These are phyloP conservation scores for Citrus medica DNA, from an alignment of 345 rosid species.

Conservation along the genomic window DNA sequence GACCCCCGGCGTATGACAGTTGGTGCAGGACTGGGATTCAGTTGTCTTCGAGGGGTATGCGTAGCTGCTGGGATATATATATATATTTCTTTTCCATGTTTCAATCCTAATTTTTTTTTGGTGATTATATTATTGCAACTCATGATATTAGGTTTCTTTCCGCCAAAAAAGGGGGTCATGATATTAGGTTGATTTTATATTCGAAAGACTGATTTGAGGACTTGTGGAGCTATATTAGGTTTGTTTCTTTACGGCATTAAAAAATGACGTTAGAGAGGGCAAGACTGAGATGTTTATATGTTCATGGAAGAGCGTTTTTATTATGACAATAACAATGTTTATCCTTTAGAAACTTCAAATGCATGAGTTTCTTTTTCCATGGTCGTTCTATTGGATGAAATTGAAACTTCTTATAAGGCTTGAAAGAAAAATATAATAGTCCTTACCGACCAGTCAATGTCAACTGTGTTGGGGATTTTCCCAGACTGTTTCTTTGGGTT, in stretches of 20 bases:
- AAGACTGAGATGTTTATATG: not conserved
- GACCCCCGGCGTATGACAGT: conserved; percentile 81
- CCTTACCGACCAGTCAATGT: not conserved
- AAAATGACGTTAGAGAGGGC: not conserved
- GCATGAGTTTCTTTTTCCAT: not conserved
- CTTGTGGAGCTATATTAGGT: not conserved
- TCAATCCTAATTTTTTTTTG: not conserved
- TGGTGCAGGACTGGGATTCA: conserved; percentile 97
- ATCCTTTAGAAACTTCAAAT: not conserved
- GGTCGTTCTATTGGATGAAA: not conserved
- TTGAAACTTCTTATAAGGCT: not conserved
- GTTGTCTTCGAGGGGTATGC: conserved; percentile 92
- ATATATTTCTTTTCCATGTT: not conserved
- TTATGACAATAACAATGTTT: not conserved
- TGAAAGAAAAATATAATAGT: not conserved
- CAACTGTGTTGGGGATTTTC: not conserved
- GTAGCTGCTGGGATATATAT: not conserved
- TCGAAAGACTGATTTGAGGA: not conserved
- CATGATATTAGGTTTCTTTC: not conserved
- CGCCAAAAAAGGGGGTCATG: no score
- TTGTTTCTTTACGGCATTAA: not conserved
- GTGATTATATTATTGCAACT: not conserved
- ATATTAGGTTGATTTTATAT: not conserved
- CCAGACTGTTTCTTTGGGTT: not conserved
- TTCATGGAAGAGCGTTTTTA: not conserved